A percentile compares a stretch with the other conserved stretches of the same genome.
phyloP scores from a whole-genome alignment of 352 stramenopile genomes.

The Globisporangium acanthophoron region DNA sequence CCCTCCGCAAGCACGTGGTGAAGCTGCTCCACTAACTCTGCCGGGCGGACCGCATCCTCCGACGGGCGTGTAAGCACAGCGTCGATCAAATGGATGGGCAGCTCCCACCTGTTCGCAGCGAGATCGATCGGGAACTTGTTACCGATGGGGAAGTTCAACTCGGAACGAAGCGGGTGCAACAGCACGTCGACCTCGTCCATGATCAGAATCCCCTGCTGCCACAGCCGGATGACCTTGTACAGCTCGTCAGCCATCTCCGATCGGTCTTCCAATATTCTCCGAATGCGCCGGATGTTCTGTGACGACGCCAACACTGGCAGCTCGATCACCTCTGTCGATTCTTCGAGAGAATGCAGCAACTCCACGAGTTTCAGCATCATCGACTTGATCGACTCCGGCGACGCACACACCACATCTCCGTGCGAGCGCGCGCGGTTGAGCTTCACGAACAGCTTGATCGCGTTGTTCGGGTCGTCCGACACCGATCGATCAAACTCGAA shows the following conservation, averaged over 20 bases:
- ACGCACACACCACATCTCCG: constrained; percentile 97
- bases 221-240: constrained; percentile 81
- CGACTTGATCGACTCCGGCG: constrained; percentile 98
- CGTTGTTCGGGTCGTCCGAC: constrained; percentile 58
- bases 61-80: constrained; percentile 75
- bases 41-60: constrained; percentile 5
- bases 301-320: constrained; percentile 50
- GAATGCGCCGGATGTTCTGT: constrained; percentile 69
- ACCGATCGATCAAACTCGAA: constrained; percentile 98
- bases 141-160: constrained; percentile 90
- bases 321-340: constrained; percentile 70
- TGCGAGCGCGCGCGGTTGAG: constrained; percentile 88
- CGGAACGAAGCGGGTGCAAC: constrained; percentile 85
- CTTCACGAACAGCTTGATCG: constrained; percentile 70
- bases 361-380: constrained; percentile 99
- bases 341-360: constrained; percentile 87
- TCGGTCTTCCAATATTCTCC: constrained; percentile 61
- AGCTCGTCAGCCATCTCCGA: constrained; percentile 90
- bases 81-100: constrained; percentile 94
- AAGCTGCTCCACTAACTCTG: constrained; percentile 48
- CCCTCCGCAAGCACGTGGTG: constrained; percentile 90
- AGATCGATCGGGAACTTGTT: constrained; percentile 91
- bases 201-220: constrained; percentile 92
- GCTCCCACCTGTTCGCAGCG: constrained; percentile 86
- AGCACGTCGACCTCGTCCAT: constrained; percentile 94